A percentile compares a stretch with the other conserved stretches of the same genome.
These are phyloP conservation scores for Boletellus sp. DNA, from an alignment of 768 basidiomycete genomes.

Conservation along the genomic window DNA sequence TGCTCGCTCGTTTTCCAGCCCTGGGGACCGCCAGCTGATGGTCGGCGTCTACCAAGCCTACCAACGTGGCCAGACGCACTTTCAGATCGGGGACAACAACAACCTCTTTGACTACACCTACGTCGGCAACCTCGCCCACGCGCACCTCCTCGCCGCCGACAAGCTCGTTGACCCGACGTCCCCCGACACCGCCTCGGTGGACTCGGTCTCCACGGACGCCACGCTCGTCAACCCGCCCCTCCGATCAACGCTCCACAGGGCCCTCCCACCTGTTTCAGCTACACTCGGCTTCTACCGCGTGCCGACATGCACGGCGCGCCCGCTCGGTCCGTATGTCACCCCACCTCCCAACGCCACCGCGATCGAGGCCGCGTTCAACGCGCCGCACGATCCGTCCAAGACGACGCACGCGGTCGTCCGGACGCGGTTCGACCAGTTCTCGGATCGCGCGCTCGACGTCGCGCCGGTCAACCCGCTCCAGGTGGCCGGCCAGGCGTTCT, in stretches of 20 bases:
- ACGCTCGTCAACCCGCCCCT: slow-evolving; percentile 41
- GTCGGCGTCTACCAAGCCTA: slow-evolving; percentile 76
- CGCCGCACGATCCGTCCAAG: slow-evolving; percentile 36
- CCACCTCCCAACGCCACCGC: slow-evolving; percentile 55
- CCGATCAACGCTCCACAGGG: slow-evolving; percentile 40
- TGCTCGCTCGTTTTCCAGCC: slow-evolving; percentile 41
- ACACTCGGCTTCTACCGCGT: slow-evolving; percentile 64
- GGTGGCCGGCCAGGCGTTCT: slow-evolving; percentile 92
- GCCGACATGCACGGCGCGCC: slow-evolving; percentile 78
- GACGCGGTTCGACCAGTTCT: slow-evolving; percentile 79
- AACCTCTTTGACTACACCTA: slow-evolving; percentile 97
- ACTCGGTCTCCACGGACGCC: slow-evolving; percentile 28
- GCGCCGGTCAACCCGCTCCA: slow-evolving; percentile 56
- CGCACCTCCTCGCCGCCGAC: slow-evolving; percentile 92
- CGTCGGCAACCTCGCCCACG: slow-evolving; percentile 91
- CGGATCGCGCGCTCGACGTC: slow-evolving; percentile 52
- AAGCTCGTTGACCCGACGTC: slow-evolving; percentile 57
- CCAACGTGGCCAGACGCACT: slow-evolving; percentile 77
- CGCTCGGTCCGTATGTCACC: slow-evolving; percentile 75
- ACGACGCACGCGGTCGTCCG: slow-evolving; percentile 57
- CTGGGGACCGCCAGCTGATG: slow-evolving; percentile 88
- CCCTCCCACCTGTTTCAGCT: slow-evolving; percentile 58
- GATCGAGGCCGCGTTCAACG: slow-evolving; percentile 55
- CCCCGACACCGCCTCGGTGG: slow-evolving; percentile 22
- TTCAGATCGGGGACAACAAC: slow-evolving; percentile 90